Evolutionary conservation across 768 basidiomycete genomes (phyloP).

Genomic region (Russula virescens): DNA sequence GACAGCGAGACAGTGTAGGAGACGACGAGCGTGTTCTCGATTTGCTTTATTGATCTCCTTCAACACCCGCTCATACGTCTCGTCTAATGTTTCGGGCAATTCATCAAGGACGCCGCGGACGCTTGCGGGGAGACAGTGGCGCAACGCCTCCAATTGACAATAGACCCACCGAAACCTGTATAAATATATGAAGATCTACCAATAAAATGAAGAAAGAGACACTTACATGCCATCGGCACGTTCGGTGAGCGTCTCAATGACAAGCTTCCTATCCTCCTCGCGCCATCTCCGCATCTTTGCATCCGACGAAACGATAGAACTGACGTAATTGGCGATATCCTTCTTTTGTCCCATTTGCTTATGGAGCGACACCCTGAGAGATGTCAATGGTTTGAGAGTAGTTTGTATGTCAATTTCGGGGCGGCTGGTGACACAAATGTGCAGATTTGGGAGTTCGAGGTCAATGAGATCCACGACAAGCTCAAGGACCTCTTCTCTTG

Average conservation of each 20-base stretch:
- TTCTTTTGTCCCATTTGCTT: not conserved
- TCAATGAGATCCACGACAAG: not conserved
- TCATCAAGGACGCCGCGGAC: not conserved
- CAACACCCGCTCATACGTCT: not conserved
- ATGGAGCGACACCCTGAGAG: not conserved
- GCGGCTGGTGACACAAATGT: not conserved
- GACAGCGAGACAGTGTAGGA: slow-evolving; percentile 11
- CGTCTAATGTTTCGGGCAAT: slow-evolving; percentile 2
- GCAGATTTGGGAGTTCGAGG: not conserved
- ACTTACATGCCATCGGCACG: slow-evolving; percentile 6
- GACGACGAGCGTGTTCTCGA: not conserved
- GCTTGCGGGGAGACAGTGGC: not conserved
- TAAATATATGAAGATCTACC: rapidly evolving
- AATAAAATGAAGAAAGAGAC: not conserved
- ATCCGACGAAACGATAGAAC: not conserved
- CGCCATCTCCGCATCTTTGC: not conserved
- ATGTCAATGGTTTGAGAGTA: not conserved
- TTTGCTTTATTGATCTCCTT: not conserved
- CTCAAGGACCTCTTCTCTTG: not conserved
- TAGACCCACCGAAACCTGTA: slow-evolving; percentile 1
- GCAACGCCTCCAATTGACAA: not conserved
- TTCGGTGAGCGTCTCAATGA: not conserved
- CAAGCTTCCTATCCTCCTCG: not conserved
- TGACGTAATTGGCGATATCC: not conserved
- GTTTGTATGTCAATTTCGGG: not conserved